Evolutionary conservation across 148 eudicot genomes (phyloP), one percentile per base, ranked within the genome.

Genomic region (Tetragonia tetragonoides): DNA sequence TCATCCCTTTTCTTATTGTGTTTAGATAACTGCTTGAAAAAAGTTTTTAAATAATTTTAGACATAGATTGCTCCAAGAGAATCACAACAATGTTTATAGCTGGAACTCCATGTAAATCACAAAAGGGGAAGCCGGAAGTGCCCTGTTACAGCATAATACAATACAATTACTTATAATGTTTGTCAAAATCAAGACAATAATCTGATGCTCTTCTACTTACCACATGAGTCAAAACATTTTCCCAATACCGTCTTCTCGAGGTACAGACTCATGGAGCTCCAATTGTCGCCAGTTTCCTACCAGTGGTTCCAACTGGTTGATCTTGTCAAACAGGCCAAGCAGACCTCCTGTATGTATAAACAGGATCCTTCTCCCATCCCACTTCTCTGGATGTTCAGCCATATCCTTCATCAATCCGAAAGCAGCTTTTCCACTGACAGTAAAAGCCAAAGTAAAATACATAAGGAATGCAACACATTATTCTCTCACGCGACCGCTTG

Each of bases 261-360:
- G 92, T n/a, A 93, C 81, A 42, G 95, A 87, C 75, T 90, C 89
- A 28, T 85, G 78, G 16, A 95, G 83, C 61, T 90, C 91, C 97
- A 95, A 91, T 80, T 73, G 77, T 76, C 81, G 86, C 93, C 94
- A 93, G 5, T 85, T 87, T 72, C 92, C 93, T 15, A 90, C 73
- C 76, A 83, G 75, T 59, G 97, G 76, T 28, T 79, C 78, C 77
- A 95, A 79, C 83, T 95, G 87, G 39, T 83, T 91, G 1, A 87
- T 78, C 84, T 95, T 95, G 81, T 95, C 99, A 70, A 66, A 93
- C 85, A 95, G 77, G 44, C 99, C 99, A 38, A 95, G 87, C 6
- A 95, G 89, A 18, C 99, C 99, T 39, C 99, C 99, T 0, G 99
- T 95, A 85, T 95, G 99, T 82, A 95, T 89, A 83, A 95, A 95